Percentiles rank a stretch among this genome's conserved stretches.
Evolutionary conservation across 345 rosid genomes (phyloP).

Genomic region (Zanthoxylum bungeanum): DNA sequence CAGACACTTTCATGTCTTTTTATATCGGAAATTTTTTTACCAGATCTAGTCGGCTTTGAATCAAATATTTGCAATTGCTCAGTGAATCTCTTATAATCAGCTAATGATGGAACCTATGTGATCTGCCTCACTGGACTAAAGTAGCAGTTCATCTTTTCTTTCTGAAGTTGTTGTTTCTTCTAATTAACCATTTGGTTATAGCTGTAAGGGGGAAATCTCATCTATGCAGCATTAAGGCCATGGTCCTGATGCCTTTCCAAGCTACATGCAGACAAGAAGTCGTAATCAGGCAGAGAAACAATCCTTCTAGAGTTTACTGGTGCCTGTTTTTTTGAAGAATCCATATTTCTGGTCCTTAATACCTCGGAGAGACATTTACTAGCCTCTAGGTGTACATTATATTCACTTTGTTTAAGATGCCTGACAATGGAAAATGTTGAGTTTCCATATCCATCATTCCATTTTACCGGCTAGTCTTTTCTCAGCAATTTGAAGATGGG

Average conservation of each 20-base stretch:
- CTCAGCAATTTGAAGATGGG: too few relatives aligned
- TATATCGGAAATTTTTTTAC: slow-evolving; percentile 10
- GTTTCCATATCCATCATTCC: too few relatives aligned
- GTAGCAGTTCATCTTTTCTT: slow-evolving; percentile 25
- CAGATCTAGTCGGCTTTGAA: not conserved
- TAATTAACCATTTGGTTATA: slow-evolving; percentile 31
- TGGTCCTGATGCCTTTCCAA: too few relatives aligned
- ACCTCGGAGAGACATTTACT: slow-evolving; percentile 25
- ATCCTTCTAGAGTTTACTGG: slow-evolving; percentile 32
- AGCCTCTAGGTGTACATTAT: slow-evolving; percentile 19
- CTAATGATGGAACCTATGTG: slow-evolving; percentile 15
- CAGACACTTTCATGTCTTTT: slow-evolving; percentile 12
- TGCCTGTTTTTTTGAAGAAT: slow-evolving; percentile 26
- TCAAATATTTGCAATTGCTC: slow-evolving; percentile 19
- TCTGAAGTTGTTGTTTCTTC: slow-evolving; percentile 32
- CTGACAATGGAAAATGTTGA: slow-evolving; percentile 25
- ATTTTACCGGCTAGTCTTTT: too few relatives aligned
- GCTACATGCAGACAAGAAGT: too few relatives aligned
- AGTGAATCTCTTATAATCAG: slow-evolving; percentile 9
- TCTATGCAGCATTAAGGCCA: slow-evolving; percentile 24
- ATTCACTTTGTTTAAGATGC: slow-evolving; percentile 34
- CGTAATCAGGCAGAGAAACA: slow-evolving; percentile 40
- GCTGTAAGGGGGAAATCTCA: slow-evolving; percentile 30
- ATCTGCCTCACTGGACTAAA: slow-evolving; percentile 20
- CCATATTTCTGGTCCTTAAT: slow-evolving; percentile 29